These are phyloP conservation scores for Lavandula angustifolia DNA, from an alignment of 257 asterid species.

Conservation along the genomic window DNA sequence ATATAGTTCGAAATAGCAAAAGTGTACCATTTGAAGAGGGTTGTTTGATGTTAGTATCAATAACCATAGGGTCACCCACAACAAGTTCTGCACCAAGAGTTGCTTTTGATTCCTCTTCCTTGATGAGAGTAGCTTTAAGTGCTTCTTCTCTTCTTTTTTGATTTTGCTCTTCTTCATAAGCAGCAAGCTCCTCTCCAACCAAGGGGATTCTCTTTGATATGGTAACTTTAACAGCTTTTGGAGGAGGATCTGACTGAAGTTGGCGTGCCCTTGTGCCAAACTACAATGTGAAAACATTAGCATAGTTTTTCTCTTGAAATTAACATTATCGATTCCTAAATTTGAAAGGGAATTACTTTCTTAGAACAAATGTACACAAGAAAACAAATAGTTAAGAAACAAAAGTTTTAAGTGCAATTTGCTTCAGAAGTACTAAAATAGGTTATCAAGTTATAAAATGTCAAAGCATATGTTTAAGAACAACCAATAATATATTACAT, in stretches of 20 bases:
- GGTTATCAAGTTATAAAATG: not conserved
- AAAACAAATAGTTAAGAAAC: not conserved
- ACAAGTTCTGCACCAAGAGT: slow-evolving; percentile 52
- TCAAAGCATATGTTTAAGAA: not conserved
- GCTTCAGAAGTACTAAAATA: slow-evolving; percentile 5
- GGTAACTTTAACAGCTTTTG: slow-evolving; percentile 96
- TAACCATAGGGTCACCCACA: slow-evolving; percentile 69
- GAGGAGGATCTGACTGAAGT: slow-evolving; percentile 99
- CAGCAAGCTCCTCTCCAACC: slow-evolving; percentile 98
- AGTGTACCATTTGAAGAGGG: slow-evolving; percentile 54
- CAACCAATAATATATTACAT: not conserved
- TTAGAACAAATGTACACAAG: not conserved
- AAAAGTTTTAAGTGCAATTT: slow-evolving; percentile 14
- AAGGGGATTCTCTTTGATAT: slow-evolving; percentile 91
- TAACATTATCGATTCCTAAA: not conserved
- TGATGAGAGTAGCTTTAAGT: slow-evolving; percentile 72
- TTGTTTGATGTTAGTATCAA: slow-evolving; percentile 57
- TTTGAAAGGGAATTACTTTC: not conserved
- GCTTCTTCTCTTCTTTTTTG: slow-evolving; percentile 87
- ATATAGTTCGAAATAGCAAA: slow-evolving; percentile 3
- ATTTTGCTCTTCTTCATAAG: slow-evolving; percentile 94
- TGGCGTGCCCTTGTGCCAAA: slow-evolving; percentile 90
- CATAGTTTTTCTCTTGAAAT: slow-evolving; percentile 8
- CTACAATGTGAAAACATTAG: slow-evolving; percentile 46
- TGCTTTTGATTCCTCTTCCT: slow-evolving; percentile 90